phyloP scores from a whole-genome alignment of 2,329 filamentous ascomycete genomes.

The Macrophomina phaseolina region DNA sequence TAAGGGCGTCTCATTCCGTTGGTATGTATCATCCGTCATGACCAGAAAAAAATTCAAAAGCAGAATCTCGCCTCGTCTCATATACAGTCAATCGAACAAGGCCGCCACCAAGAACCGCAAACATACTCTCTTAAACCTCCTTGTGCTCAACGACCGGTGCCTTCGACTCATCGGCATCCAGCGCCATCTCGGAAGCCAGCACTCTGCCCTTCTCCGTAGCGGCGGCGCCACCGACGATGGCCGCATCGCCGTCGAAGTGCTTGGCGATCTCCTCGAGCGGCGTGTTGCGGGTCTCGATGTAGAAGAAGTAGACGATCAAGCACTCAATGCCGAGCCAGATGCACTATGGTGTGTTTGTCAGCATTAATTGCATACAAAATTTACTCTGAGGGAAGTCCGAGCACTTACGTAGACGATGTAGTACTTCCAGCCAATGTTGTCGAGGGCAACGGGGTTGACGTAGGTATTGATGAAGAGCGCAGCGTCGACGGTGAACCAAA shows the following conservation, averaged over 20 bases:
- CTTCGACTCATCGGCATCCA: constrained; percentile 2
- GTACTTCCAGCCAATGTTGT: constrained; percentile 65
- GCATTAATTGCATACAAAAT: not conserved
- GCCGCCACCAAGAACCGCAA: not conserved
- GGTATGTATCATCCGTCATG: not conserved
- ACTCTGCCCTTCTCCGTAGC: constrained; percentile 42
- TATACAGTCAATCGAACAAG: not conserved
- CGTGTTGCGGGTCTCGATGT: constrained; percentile 45
- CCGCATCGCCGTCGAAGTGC: constrained; percentile 49
- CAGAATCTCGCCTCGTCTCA: not conserved
- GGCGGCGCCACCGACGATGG: constrained; percentile 58
- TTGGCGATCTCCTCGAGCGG: constrained; percentile 54
- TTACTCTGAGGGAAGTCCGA: not conserved
- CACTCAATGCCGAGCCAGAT: constrained; percentile 65
- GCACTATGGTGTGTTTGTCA: constrained; percentile 28
- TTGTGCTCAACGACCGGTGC: constrained; percentile 17
- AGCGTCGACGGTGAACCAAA: constrained; percentile 69
- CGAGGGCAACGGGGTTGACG: constrained; percentile 68
- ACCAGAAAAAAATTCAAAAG: not conserved
- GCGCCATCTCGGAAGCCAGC: constrained; percentile 32
- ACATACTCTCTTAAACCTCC: constrained; percentile 4
- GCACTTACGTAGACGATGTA: constrained; percentile 65
- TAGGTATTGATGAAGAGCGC: constrained; percentile 66
- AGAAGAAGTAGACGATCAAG: constrained; percentile 67
- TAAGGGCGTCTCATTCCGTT: not conserved